Conservation (phyloP, 1,284 basidiomycete species). For the Chiua sp. region DNA sequence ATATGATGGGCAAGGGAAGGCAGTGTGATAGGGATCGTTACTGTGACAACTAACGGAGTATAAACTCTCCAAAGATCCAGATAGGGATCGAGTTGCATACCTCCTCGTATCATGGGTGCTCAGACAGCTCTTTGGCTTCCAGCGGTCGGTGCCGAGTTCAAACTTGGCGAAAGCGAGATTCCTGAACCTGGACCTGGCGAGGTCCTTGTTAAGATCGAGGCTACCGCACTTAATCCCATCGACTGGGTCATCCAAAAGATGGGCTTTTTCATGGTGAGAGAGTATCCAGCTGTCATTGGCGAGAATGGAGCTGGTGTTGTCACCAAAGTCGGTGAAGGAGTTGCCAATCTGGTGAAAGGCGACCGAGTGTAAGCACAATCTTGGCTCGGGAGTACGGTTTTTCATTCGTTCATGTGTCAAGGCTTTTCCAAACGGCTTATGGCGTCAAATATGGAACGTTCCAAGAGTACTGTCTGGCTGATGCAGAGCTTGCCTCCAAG, state of each 20-base stretch:
- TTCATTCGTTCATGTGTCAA: background rate
- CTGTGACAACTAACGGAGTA: background rate
- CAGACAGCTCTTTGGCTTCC: constrained; percentile 23
- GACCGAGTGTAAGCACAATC: constrained; percentile 18
- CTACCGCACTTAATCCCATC: constrained; percentile 20
- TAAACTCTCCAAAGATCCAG: background rate
- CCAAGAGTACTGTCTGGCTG: constrained; percentile 49
- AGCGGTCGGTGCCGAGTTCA: constrained; percentile 13
- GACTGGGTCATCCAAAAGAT: constrained; percentile 12
- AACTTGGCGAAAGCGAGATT: constrained; percentile 6
- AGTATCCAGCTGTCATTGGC: constrained; percentile 23
- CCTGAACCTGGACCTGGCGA: constrained; percentile 21
- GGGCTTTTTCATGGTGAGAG: constrained; percentile 4
- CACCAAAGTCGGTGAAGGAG: constrained; percentile 12
- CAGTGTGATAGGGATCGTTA: background rate
- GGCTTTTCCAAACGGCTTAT: constrained; percentile 15
- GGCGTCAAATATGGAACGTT: constrained; percentile 29
- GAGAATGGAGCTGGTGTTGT: constrained; percentile 24
- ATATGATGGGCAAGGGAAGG: no score
- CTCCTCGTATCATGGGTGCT: constrained; percentile 4
- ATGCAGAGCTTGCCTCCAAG: constrained; percentile 44
- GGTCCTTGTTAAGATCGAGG: constrained; percentile 22
- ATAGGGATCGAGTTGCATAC: background rate
- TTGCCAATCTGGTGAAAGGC: constrained; percentile 18
- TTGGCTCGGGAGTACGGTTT: background rate